Evolutionary conservation across 768 basidiomycete species (phyloP), one percentile per base, ranked within the genome.

Genomic region (Lactifluus subvellereus): DNA sequence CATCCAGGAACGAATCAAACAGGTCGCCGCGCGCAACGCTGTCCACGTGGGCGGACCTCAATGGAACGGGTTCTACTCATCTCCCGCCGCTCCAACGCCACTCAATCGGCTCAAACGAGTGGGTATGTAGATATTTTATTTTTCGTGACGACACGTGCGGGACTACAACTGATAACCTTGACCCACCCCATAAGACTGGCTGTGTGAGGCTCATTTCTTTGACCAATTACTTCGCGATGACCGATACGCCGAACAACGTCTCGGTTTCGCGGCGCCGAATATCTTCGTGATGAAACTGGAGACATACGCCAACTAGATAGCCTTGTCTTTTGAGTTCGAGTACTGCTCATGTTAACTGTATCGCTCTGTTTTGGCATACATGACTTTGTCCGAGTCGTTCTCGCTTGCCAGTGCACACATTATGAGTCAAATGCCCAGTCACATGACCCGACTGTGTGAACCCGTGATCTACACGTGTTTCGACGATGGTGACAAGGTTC

Each of bases 201-300:
- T 92, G 20, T 80, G 87, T 49, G 91, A 91, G 59, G 79, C 81
- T 58, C 77, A 80, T 22, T 89, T 79, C 72, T 91, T 92, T 62
- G 89, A 92, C 62, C 78, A 80, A 16, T 68, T 93, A 60, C 67
- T 67, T 11, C 82, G 78, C 70, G 82, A 86, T 66, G 88, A 90
- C 66, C 69, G 68, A 8, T 92, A 91, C 67, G 76, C 80, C 2
- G 67, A 74, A 32, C 71, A 77, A 9, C 81, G 89, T 6, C 82
- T 93, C 33, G 91, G 91, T 1, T 93, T 83, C 74, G 80, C 78
- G 59, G 91, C 91, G 3, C 84, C 89, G 6, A 92, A 93, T 70
- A 81, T 91, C 43, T 89, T 89, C 70, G 78, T 91, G 43, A 84
- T 92, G 86, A 79, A 80, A 59, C 66, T 89, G 45, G 76, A 77